Evolutionary conservation across 257 asterid species (phyloP), one percentile per base, ranked within the genome.

Genomic region (Knoxia roxburghii): DNA sequence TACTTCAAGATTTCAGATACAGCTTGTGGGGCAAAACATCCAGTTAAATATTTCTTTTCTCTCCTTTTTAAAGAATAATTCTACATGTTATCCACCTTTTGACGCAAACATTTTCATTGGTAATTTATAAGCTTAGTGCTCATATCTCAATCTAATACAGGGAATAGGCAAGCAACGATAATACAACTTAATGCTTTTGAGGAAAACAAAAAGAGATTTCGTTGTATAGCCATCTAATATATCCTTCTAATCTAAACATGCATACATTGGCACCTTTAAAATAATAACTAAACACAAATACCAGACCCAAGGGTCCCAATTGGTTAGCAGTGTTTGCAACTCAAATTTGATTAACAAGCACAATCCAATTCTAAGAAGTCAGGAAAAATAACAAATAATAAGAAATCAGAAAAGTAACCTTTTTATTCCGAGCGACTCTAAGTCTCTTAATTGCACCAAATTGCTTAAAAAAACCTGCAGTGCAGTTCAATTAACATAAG

Each of bases 391-490:
- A 68, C 9, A 68, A 55, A 65, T 0, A n/a, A 41, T 10, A 29
- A 32, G 17, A 49, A 24, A 10, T n/a, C 30, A 71, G 45, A 35
- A 54, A 66, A 66, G 80, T 21, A 23, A 94, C 99, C 99, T 94
- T 94, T 78, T 76, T 85, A 71, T 87, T 94, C 70, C 96, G 85
- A n/a, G 96, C 87, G 65, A 94, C 82, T 73, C 92, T 81, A 50
- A 94, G 88, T 75, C 95, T 88, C 87, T 81, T 94, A 64, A 94
- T 74, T 29, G 84, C 39, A 70, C 99, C 99, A 73, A 94, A 90
- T 76, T 94, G 99, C 80, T 90, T 83, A 67, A 94, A 94, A 61
- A 94, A 94, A 43, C 89, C 97, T 94, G 92, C 81, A 85, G 35
- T 9, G 12, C 30, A 10, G 58, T 70, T 51, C 30, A 69, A 61